Percentiles rank a stretch among this genome's conserved stretches.
Evolutionary conservation across 495 filamentous ascomycete species (phyloP).

Genomic region (Penicillium arizonense): DNA sequence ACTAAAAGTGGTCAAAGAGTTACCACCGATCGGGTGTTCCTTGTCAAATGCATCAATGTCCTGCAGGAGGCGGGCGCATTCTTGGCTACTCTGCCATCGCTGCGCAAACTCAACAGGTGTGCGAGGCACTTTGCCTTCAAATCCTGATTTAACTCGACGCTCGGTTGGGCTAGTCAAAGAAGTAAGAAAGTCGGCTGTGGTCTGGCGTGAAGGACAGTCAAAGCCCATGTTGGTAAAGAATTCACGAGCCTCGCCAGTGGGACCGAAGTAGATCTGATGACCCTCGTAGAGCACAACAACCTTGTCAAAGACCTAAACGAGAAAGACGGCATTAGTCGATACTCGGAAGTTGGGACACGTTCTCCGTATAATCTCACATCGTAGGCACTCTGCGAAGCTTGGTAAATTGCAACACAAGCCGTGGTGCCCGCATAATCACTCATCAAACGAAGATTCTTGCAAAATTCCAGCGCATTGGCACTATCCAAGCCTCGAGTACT

Average conservation of each 20-base stretch:
- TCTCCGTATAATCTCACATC: constrained; percentile 12
- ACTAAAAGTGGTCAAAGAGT: constrained; percentile 37
- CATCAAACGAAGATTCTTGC: constrained; percentile 71
- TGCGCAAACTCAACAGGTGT: constrained; percentile 70
- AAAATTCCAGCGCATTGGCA: constrained; percentile 73
- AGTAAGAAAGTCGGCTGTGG: constrained; percentile 73
- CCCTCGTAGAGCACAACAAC: constrained; percentile 63
- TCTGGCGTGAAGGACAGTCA: constrained; percentile 61
- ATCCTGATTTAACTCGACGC: constrained; percentile 62
- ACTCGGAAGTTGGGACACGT: too few relatives aligned
- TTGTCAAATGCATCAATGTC: constrained; percentile 53
- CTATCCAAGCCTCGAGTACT: constrained; percentile 83
- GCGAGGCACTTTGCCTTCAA: constrained; percentile 63
- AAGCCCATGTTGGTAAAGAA: constrained; percentile 67
- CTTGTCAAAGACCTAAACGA: constrained; percentile 52
- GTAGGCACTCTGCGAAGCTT: constrained; percentile 85
- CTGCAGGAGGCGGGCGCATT: constrained; percentile 58
- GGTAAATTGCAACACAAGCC: constrained; percentile 81
- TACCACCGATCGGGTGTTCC: constrained; percentile 38
- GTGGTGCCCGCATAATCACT: constrained; percentile 74
- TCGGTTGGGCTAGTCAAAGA: constrained; percentile 68
- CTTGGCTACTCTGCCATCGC: constrained; percentile 72
- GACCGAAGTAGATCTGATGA: constrained; percentile 68
- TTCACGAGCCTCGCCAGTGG: constrained; percentile 55
- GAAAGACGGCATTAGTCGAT: too few relatives aligned